Evolutionary conservation across 768 basidiomycete species (phyloP).

Genomic region (Termitomyces sp.): DNA sequence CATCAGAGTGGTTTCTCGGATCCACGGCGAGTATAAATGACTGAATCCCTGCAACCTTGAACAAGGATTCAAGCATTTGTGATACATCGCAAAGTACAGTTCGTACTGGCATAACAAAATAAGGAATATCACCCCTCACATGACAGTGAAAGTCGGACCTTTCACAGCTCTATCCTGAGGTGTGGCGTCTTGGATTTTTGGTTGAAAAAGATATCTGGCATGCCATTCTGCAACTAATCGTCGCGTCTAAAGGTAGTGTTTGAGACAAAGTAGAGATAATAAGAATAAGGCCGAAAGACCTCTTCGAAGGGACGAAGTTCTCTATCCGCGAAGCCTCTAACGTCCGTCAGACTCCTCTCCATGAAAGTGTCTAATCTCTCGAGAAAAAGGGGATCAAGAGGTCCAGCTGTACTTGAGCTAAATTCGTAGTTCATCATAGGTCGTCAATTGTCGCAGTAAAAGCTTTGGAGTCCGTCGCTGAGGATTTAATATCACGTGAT

Average conservation of each 20-base stretch:
- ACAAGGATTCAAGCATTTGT: slow-evolving; percentile 48
- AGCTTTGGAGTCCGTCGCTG: background rate
- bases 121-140: slow-evolving; percentile 8
- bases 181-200: slow-evolving; percentile 9
- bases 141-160: slow-evolving; percentile 14
- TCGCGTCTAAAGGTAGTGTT: slow-evolving; percentile 31
- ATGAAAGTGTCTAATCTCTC: slow-evolving; percentile 63
- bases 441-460: background rate
- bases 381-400: slow-evolving; percentile 49
- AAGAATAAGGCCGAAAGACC: slow-evolving; percentile 31
- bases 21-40: slow-evolving; percentile 61
- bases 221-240: slow-evolving; percentile 61
- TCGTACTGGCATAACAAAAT: slow-evolving; percentile 30
- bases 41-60: slow-evolving; percentile 44
- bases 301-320: slow-evolving; percentile 57
- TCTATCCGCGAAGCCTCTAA: slow-evolving; percentile 55
- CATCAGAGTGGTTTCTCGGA: slow-evolving; percentile 37
- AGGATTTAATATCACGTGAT: slow-evolving; percentile 22
- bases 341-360: slow-evolving; percentile 50
- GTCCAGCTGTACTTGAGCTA: slow-evolving; percentile 19
- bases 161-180: slow-evolving; percentile 11
- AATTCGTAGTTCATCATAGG: slow-evolving; percentile 28
- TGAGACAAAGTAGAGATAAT: slow-evolving; percentile 15
- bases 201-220: slow-evolving; percentile 47
- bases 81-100: slow-evolving; percentile 45